phyloP scores from a whole-genome alignment of 2,329 filamentous ascomycete genomes.

The Pseudogymnoascus sp. region DNA sequence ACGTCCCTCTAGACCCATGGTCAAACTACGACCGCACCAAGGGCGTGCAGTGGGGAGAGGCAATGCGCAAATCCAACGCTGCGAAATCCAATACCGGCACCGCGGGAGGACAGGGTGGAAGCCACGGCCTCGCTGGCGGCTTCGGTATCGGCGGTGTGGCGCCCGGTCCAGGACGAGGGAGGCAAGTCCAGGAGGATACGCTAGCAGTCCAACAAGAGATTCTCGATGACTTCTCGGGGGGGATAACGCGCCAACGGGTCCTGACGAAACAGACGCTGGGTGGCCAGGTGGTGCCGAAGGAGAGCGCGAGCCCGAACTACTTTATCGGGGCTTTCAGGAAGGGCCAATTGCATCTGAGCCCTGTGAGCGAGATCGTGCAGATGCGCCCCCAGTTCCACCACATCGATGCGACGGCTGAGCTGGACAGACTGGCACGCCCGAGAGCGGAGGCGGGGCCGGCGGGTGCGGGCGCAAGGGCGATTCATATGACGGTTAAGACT shows the following conservation, averaged over 20 bases:
- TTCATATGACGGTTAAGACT: slow-evolving; percentile 81
- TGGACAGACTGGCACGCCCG: slow-evolving; percentile 38
- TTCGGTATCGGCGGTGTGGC: slow-evolving; percentile 52
- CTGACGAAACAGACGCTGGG: slow-evolving; percentile 76
- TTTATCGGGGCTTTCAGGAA: slow-evolving; percentile 89
- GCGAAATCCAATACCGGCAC: slow-evolving; percentile 40
- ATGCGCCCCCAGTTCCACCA: slow-evolving; percentile 90
- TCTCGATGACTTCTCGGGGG: slow-evolving; percentile 53
- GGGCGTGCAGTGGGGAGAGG: slow-evolving; percentile 74
- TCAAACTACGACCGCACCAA: slow-evolving; percentile 75
- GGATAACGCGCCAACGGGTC: slow-evolving; percentile 61
- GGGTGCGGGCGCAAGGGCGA: slow-evolving; percentile 54
- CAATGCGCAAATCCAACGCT: slow-evolving; percentile 48
- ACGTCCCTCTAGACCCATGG: slow-evolving; percentile 67
- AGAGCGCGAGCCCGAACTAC: slow-evolving; percentile 55
- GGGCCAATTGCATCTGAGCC: slow-evolving; percentile 78
- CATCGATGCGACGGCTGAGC: slow-evolving; percentile 73
- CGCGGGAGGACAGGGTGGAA: slow-evolving; percentile 52
- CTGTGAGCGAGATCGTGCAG: slow-evolving; percentile 73
- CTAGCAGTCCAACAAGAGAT: slow-evolving; percentile 34
- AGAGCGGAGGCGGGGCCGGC: slow-evolving; percentile 27
- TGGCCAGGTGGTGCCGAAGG: slow-evolving; percentile 63
- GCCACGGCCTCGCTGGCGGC: slow-evolving; percentile 62
- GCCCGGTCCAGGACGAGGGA: slow-evolving; percentile 25
- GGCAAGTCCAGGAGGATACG: slow-evolving; percentile 38